Conservation (phyloP, 495 filamentous ascomycete species). For the Stereocaulon alpinum region DNA sequence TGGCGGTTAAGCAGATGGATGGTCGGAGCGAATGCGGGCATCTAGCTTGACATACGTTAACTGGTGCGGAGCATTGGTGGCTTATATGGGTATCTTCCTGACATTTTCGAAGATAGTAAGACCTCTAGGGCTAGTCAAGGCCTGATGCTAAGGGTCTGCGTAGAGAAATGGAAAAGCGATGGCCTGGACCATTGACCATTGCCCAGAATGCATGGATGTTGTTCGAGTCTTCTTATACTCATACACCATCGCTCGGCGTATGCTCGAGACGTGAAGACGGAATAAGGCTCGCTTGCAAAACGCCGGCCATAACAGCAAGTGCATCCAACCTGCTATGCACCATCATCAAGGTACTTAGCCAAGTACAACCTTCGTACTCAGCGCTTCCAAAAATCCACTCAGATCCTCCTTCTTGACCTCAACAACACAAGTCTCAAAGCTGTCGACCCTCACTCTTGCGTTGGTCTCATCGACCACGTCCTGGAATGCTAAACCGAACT, state of each 20-base stretch:
- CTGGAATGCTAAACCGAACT: constrained; percentile 91
- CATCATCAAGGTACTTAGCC: constrained; percentile 39
- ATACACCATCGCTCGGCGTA: background rate
- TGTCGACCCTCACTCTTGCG: constrained; percentile 82
- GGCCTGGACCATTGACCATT: too few relatives aligned
- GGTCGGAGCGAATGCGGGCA: too few relatives aligned
- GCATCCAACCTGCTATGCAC: background rate
- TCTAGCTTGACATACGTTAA: too few relatives aligned
- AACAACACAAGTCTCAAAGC: constrained; percentile 94
- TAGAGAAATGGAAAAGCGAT: too few relatives aligned
- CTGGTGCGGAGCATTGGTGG: too few relatives aligned
- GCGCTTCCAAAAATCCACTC: constrained; percentile 75
- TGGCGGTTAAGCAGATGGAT: too few relatives aligned
- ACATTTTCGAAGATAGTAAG: too few relatives aligned
- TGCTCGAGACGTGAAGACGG: background rate
- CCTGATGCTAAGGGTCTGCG: too few relatives aligned
- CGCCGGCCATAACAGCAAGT: background rate
- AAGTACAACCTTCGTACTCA: constrained; percentile 87
- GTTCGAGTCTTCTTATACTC: background rate
- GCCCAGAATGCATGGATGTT: too few relatives aligned
- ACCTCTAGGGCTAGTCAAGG: too few relatives aligned
- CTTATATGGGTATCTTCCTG: too few relatives aligned
- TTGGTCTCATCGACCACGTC: constrained; percentile 89
- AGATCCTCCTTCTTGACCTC: constrained; percentile 95
- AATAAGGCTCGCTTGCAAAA: constrained; percentile 9